Conservation (phyloP, 202 grass and related monocot genomes). For the Brachypodium distachyon region DNA sequence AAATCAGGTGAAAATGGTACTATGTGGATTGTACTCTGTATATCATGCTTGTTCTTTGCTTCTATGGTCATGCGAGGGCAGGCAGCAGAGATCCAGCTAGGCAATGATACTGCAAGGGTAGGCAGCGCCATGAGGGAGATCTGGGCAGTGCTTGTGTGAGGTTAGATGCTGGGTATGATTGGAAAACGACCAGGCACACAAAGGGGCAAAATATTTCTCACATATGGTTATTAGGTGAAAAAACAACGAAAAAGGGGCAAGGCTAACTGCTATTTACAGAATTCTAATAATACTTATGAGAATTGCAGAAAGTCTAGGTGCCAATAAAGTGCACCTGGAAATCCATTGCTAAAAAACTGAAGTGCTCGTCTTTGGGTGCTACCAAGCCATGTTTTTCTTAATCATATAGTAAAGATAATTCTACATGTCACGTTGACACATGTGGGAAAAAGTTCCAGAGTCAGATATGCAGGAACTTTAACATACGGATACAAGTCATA, state of each 20-base stretch:
- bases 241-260: not conserved
- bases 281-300: not conserved
- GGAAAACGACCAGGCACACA: not conserved
- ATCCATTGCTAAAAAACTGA: not conserved
- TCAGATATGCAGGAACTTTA: not conserved
- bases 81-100: not conserved
- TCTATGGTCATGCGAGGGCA: not conserved
- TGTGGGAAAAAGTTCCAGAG: not conserved
- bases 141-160: no score
- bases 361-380: not conserved
- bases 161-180: no score
- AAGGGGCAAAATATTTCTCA: not conserved
- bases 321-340: not conserved
- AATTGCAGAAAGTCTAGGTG: not conserved
- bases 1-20: not conserved
- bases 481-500: not conserved
- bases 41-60: not conserved
- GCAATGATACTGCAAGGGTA: not conserved
- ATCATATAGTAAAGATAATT: not conserved
- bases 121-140: not conserved
- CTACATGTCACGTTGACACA: not conserved
- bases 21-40: not conserved
- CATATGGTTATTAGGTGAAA: not conserved
- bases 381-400: not conserved
- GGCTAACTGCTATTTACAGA: not conserved